These are phyloP conservation scores for Arxiozyma slooffiae DNA, from an alignment of 1,139 yeast species.

Conservation along the genomic window DNA sequence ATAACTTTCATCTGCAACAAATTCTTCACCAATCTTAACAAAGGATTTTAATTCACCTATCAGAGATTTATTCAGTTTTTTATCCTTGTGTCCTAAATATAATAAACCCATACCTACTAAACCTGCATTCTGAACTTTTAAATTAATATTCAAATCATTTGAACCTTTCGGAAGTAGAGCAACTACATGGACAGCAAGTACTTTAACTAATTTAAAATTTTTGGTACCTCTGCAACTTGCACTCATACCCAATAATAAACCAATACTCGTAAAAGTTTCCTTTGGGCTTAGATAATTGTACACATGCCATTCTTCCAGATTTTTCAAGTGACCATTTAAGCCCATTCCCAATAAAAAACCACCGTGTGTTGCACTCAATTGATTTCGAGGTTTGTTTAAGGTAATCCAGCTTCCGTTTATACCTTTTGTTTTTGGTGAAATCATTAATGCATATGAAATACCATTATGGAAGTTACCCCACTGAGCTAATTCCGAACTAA, in stretches of 20 bases:
- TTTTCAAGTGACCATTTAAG: slow-evolving; percentile 74
- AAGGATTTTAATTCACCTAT: slow-evolving; percentile 55
- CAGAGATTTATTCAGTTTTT: slow-evolving; percentile 78
- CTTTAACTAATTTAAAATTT: slow-evolving; percentile 83
- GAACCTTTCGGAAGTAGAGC: slow-evolving; percentile 89
- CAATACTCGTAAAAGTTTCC: slow-evolving; percentile 75
- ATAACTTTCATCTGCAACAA: slow-evolving; percentile 61
- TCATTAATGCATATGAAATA: slow-evolving; percentile 74
- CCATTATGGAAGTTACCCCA: slow-evolving; percentile 96
- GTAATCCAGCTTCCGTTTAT: slow-evolving; percentile 89
- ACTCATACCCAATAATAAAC: slow-evolving; percentile 82
- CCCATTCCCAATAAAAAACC: slow-evolving; percentile 93
- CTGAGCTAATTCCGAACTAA: slow-evolving; percentile 43
- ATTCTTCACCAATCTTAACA: slow-evolving; percentile 47
- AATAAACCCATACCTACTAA: slow-evolving; percentile 80
- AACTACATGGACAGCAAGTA: slow-evolving; percentile 84
- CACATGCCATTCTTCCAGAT: slow-evolving; percentile 92
- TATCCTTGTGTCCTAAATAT: slow-evolving; percentile 67
- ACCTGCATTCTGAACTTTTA: slow-evolving; percentile 85
- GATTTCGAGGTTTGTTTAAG: slow-evolving; percentile 60
- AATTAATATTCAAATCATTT: slow-evolving; percentile 74
- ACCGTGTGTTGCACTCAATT: slow-evolving; percentile 72
- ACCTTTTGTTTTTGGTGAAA: slow-evolving; percentile 58
- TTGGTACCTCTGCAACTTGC: slow-evolving; percentile 77
- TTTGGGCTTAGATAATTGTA: slow-evolving; percentile 90